phyloP scores from a whole-genome alignment of 2,329 filamentous ascomycete species.

The Triangularia verruculosa region DNA sequence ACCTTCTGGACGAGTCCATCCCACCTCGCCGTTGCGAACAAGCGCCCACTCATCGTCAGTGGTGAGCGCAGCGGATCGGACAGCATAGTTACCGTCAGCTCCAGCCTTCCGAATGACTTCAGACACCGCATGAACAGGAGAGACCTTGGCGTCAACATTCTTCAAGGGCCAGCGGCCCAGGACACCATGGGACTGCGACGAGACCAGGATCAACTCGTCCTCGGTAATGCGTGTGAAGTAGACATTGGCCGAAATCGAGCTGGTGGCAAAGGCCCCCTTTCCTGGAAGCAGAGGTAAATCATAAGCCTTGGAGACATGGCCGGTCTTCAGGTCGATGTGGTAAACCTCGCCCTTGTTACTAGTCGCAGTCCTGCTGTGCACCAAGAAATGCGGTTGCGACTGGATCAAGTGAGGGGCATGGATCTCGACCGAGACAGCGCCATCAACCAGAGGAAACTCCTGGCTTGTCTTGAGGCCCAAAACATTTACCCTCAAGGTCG shows the following conservation, averaged over 20 bases:
- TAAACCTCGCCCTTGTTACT: conserved; percentile 83
- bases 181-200: conserved; percentile 72
- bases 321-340: conserved; percentile 71
- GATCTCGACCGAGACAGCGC: conserved; percentile 55
- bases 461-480: conserved; percentile 59
- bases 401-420: conserved; percentile 72
- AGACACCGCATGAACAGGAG: conserved; percentile 66
- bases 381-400: conserved; percentile 77
- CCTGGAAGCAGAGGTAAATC: conserved; percentile 69
- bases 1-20: conserved; percentile 80
- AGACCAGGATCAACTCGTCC: conserved; percentile 69
- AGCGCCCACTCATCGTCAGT: conserved; percentile 74
- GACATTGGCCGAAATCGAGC: conserved; percentile 73
- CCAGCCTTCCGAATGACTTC: conserved; percentile 74
- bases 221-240: conserved; percentile 83
- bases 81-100: conserved; percentile 65
- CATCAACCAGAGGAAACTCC: conserved; percentile 49
- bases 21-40: conserved; percentile 74
- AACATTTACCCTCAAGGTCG: conserved; percentile 68
- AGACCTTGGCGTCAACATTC: conserved; percentile 38
- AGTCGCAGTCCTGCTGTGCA: conserved; percentile 69
- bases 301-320: conserved; percentile 72
- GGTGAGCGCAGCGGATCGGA: conserved; percentile 70
- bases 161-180: conserved; percentile 71
- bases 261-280: conserved; percentile 73